Base-by-base conservation (phyloP, 805 yeast species). In the Metschnikowia vanudenii region DNA sequence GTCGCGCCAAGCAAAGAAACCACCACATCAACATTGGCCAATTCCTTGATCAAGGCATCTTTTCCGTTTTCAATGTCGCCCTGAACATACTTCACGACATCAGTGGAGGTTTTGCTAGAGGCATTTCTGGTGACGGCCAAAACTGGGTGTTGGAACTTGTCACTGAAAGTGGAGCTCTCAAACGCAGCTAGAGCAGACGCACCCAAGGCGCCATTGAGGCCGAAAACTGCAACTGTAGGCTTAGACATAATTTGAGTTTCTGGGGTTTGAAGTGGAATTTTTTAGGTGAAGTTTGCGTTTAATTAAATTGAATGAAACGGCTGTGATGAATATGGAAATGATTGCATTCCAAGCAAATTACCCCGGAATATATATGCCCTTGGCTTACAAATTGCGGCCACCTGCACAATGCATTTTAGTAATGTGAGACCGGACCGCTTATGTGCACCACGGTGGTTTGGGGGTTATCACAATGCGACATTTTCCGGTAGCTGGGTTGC, bases 191-290 rank as follows among this genome's bases (percentile, higher is more conserved):
- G 46, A 32, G 69, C 61, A 38, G 80, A 78, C 50, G 65, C 62
- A 37, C 82, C 85, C 31, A 82, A 61, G 51, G 61, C 49, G 20
- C 88, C 87, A 49, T 72, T 65, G 40, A 73, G 53, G 26, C 87
- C 86, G 47, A 75, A 56, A 43, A 82, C 59, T 32, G 84, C 85
- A 44, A 82, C 58, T 28, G 70, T 49, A 19, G 47, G 45, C 42
- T 53, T 49, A 31, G 59, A 49, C 59, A 56, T 57, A 47, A 12
- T 26, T 20, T 20, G 24, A 7, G 24, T 20, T 20, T 20, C 7
- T 20, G 24, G n/a, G n/a, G n/a, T n/a, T n/a, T n/a, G n/a, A n/a
- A n/a, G n/a, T n/a, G n/a, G n/a, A n/a, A n/a, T 20, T 20, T 20
- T 20, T 20, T 20, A 20, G n/a, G n/a, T n/a, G n/a, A 20, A 20